phyloP scores from a whole-genome alignment of 768 basidiomycete genomes.

The Neoboletus subvelutipes region DNA sequence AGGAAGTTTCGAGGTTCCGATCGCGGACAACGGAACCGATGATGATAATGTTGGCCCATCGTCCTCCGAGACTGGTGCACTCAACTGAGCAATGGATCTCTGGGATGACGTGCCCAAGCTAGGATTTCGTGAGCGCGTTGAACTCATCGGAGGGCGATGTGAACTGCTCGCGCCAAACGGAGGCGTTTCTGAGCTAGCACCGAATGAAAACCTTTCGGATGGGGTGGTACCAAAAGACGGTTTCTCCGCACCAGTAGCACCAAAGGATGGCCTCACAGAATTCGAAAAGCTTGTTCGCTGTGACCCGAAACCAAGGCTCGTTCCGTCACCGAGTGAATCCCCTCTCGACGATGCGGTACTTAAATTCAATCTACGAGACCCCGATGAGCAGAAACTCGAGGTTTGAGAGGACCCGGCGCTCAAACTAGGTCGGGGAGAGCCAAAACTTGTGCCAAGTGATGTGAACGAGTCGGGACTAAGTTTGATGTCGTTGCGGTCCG shows the following conservation, averaged over 20 bases:
- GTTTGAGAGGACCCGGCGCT: slow-evolving; percentile 32
- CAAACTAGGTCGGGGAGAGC: slow-evolving; percentile 27
- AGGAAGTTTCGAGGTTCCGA: slow-evolving; percentile 6
- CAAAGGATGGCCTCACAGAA: slow-evolving; percentile 19
- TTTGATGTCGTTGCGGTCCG: slow-evolving; percentile 26
- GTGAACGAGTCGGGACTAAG: slow-evolving; percentile 26
- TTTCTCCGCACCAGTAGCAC: slow-evolving; percentile 17
- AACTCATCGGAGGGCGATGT: slow-evolving; percentile 10
- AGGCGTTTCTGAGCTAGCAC: slow-evolving; percentile 12
- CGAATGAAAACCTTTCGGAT: slow-evolving; percentile 23
- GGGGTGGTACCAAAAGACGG: slow-evolving; percentile 9
- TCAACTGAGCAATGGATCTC: neutral
- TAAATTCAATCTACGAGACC: slow-evolving; percentile 26
- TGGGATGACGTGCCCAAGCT: slow-evolving; percentile 14
- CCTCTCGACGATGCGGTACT: slow-evolving; percentile 19
- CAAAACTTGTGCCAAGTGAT: slow-evolving; percentile 27
- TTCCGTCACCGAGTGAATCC: slow-evolving; percentile 19
- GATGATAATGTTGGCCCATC: slow-evolving; percentile 12
- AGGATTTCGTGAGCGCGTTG: slow-evolving; percentile 7
- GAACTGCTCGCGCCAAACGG: slow-evolving; percentile 11
- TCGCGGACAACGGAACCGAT: slow-evolving; percentile 3
- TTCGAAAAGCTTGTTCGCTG: slow-evolving; percentile 26
- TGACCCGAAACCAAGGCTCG: slow-evolving; percentile 14
- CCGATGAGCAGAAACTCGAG: slow-evolving; percentile 25
- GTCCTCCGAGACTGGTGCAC: slow-evolving; percentile 17